Evolutionary conservation across 1,284 basidiomycete species (phyloP).

Genomic region (Tremellales sp.): DNA sequence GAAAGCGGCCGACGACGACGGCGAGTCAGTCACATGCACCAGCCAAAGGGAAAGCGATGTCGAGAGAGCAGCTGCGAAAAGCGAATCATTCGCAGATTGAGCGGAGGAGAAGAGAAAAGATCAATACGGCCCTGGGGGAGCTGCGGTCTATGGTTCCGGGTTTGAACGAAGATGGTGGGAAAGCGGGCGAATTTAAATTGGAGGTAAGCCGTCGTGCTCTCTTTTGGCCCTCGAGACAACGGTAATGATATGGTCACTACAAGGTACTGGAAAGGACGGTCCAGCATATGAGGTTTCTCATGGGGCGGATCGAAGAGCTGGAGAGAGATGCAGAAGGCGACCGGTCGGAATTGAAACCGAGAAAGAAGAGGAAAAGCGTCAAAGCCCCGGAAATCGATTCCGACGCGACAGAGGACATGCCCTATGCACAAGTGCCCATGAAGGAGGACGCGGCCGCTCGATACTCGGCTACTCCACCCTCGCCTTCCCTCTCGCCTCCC

Average conservation of each 20-base stretch:
- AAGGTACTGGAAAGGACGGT: conserved; percentile 48
- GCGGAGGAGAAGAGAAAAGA: conserved; percentile 47
- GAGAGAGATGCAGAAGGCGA: no score
- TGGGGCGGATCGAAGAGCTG: conserved; percentile 27
- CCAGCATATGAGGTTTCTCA: conserved; percentile 44
- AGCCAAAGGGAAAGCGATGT: conserved; percentile 23
- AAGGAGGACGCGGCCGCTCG: neutral
- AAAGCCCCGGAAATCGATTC: no score
- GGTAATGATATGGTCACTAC: neutral
- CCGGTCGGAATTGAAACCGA: no score
- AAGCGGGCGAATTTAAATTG: conserved; percentile 49
- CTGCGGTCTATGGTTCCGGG: conserved; percentile 47
- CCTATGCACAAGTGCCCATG: conserved; percentile 1
- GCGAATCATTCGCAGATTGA: conserved; percentile 48
- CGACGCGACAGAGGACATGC: no score
- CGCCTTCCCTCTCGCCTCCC: conserved; percentile 24
- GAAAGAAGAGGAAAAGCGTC: conserved; percentile 3
- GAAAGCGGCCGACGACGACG: neutral
- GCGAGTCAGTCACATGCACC: neutral
- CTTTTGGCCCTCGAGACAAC: neutral
- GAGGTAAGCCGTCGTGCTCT: conserved; percentile 31
- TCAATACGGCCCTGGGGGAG: conserved; percentile 43
- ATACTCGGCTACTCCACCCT: conserved; percentile 21
- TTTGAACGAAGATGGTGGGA: conserved; percentile 36
- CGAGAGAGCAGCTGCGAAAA: conserved; percentile 43